These are phyloP conservation scores for Podospora fimiseda DNA, from an alignment of 495 filamentous ascomycete genomes.

Conservation along the genomic window DNA sequence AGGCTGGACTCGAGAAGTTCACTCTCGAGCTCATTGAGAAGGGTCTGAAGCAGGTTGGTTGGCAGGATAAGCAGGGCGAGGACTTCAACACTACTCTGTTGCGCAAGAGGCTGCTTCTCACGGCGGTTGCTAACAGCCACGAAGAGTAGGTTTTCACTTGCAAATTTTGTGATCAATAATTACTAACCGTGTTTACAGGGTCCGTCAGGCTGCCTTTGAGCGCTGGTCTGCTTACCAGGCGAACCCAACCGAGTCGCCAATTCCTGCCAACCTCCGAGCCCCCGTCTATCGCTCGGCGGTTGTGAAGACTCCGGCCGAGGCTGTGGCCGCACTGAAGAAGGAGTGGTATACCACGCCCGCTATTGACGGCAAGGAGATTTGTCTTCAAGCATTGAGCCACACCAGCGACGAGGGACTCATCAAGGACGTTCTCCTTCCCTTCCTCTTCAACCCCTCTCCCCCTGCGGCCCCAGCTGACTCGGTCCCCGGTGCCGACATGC, in stretches of 20 bases:
- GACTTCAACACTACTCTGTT: conserved; percentile 76
- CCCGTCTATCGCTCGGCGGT: conserved; percentile 77
- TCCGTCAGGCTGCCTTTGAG: conserved; percentile 60
- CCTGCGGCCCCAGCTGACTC: conserved; percentile 39
- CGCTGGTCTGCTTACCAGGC: conserved; percentile 70
- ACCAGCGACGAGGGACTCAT: conserved; percentile 63
- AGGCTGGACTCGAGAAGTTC: conserved; percentile 64
- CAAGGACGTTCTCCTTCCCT: conserved; percentile 64
- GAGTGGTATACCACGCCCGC: conserved; percentile 76
- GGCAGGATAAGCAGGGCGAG: conserved; percentile 69
- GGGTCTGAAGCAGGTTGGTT: conserved; percentile 73
- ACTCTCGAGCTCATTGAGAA: conserved; percentile 61
- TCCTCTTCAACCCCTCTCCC: conserved; percentile 69
- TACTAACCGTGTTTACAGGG: conserved; percentile 36
- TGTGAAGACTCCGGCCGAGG: conserved; percentile 57
- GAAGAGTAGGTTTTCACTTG: conserved; percentile 51
- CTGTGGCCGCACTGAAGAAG: conserved; percentile 63
- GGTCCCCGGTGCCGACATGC: conserved; percentile 65
- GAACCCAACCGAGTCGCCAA: conserved; percentile 56
- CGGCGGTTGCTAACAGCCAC: conserved; percentile 69
- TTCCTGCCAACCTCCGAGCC: conserved; percentile 73
- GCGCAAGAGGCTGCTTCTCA: conserved; percentile 68
- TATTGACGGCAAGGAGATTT: conserved; percentile 85
- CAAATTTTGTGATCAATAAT: too few relatives aligned
- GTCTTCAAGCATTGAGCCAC: conserved; percentile 68